Percentiles rank a stretch among this genome's conserved stretches.
Conservation (phyloP, 1,139 yeast species). For the Pichia norvegensis region DNA sequence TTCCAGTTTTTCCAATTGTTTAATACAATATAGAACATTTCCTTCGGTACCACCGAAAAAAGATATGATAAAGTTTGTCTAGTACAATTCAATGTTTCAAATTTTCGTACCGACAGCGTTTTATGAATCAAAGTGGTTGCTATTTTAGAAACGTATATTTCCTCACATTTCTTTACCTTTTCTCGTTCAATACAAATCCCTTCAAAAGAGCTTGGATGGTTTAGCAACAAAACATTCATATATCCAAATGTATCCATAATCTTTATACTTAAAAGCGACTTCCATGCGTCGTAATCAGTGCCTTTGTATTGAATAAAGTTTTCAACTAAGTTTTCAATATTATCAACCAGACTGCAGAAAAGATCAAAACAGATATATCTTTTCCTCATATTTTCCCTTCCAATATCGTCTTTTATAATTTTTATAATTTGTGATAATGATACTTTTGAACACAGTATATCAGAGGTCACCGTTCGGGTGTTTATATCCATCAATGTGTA, state of each 20-base stretch:
- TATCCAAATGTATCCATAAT: slow-evolving; percentile 4
- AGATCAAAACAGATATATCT: slow-evolving; percentile 4
- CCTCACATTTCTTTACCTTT: background rate
- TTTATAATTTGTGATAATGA: slow-evolving; percentile 6
- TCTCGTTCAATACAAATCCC: background rate
- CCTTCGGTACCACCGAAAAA: background rate
- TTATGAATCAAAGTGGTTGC: background rate
- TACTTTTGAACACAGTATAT: slow-evolving; percentile 1
- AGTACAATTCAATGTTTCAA: background rate
- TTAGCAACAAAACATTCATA: slow-evolving; percentile 3
- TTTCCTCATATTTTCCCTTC: background rate
- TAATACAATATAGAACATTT: background rate
- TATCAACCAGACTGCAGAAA: background rate
- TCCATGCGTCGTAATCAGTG: slow-evolving; percentile 3
- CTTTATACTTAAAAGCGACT: slow-evolving; percentile 3
- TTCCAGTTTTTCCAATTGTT: background rate
- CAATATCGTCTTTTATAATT: background rate
- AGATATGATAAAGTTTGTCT: background rate
- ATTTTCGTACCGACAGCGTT: background rate
- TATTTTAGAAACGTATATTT: background rate
- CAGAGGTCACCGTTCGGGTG: slow-evolving; percentile 1
- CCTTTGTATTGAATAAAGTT: background rate
- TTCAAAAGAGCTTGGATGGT: background rate
- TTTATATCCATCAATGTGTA: slow-evolving; percentile 8
- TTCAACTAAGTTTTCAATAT: background rate